Evolutionary conservation across 352 stramenopile genomes (phyloP).

Genomic region (Phytophthora boehmeriae): DNA sequence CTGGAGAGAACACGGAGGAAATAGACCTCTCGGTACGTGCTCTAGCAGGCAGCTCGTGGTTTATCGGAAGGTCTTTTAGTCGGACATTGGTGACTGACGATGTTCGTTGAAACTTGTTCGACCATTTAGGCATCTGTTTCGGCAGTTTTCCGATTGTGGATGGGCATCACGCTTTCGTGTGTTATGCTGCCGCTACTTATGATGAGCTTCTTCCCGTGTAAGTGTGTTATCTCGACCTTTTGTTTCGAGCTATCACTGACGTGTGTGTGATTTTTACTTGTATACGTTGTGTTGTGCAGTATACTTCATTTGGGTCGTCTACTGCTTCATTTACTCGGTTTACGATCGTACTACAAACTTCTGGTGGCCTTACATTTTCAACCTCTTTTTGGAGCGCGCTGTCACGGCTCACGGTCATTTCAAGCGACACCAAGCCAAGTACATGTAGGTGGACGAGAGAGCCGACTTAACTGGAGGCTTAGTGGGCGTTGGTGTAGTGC

Average conservation of each 20-base stretch:
- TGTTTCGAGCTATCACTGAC: conserved; percentile 3
- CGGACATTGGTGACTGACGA: neutral
- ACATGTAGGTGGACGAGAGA: conserved; percentile 24
- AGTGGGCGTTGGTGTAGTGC: conserved; percentile 4
- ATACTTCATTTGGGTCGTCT: conserved; percentile 82
- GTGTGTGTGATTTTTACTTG: neutral
- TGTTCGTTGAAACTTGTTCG: conserved; percentile 9
- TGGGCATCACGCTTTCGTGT: conserved; percentile 64
- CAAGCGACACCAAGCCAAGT: conserved; percentile 42
- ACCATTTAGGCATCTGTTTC: conserved; percentile 56
- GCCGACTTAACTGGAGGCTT: neutral
- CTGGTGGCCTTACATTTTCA: conserved; percentile 88
- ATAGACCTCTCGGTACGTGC: conserved; percentile 47
- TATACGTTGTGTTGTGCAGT: conserved; percentile 38
- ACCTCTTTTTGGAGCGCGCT: conserved; percentile 67
- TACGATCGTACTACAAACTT: conserved; percentile 87
- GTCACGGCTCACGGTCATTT: conserved; percentile 63
- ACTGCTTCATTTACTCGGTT: conserved; percentile 85
- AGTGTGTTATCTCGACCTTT: conserved; percentile 13
- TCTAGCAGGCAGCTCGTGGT: neutral
- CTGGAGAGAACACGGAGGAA: conserved; percentile 29
- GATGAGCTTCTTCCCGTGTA: conserved; percentile 83
- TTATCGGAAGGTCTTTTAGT: neutral
- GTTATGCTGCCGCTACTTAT: conserved; percentile 77
- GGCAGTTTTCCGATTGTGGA: conserved; percentile 77